Conservation (phyloP, 1,139 yeast species). For the Arxiozyma heterogenica region DNA sequence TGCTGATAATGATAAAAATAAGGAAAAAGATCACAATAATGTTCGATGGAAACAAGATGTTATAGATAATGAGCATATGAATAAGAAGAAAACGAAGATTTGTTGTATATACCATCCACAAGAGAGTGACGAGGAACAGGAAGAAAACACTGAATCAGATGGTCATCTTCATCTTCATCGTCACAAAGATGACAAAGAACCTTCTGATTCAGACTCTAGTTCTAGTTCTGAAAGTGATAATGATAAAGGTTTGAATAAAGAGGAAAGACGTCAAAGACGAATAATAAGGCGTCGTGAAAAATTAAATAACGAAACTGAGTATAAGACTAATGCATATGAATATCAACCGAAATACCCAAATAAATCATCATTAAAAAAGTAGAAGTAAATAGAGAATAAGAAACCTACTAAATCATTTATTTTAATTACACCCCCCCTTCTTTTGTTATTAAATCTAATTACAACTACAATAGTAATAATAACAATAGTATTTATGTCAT, state of each 20-base stretch:
- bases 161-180: slow-evolving; percentile 30
- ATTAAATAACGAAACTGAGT: slow-evolving; percentile 19
- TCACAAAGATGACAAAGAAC: slow-evolving; percentile 3
- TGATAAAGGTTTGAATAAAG: slow-evolving; percentile 18
- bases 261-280: slow-evolving; percentile 28
- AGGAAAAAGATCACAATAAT: slow-evolving; percentile 31
- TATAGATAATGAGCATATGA: slow-evolving; percentile 80
- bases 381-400: background rate
- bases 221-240: slow-evolving; percentile 27
- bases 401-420: background rate
- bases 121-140: slow-evolving; percentile 52
- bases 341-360: slow-evolving; percentile 53
- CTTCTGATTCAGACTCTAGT: slow-evolving; percentile 12
- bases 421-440: slow-evolving; percentile 5
- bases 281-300: slow-evolving; percentile 28
- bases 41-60: slow-evolving; percentile 84
- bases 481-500: background rate
- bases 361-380: slow-evolving; percentile 1
- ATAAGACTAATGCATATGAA: slow-evolving; percentile 66
- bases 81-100: slow-evolving; percentile 82
- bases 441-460: background rate
- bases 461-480: background rate
- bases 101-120: slow-evolving; percentile 93
- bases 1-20: background rate
- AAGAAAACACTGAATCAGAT: slow-evolving; percentile 53